A percentile compares a stretch with the other conserved stretches of the same genome.
phyloP scores from a whole-genome alignment of 805 yeast species.

The Hanseniaspora singularis region DNA sequence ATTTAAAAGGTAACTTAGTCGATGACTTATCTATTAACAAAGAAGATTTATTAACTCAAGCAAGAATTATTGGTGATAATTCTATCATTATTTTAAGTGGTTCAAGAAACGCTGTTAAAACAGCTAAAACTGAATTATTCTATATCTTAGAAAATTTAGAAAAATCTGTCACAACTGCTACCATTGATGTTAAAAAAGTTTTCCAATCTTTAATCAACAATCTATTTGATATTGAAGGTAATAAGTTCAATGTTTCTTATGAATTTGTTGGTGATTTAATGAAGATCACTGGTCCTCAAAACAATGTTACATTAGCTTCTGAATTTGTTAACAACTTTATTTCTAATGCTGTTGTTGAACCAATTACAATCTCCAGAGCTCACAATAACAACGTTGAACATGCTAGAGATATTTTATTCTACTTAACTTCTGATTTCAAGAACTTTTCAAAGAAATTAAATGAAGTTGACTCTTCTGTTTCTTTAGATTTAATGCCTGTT shows the following conservation, averaged over 20 bases:
- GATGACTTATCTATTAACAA: slow-evolving; percentile 27
- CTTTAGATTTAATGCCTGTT: slow-evolving; percentile 38
- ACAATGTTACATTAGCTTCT: slow-evolving; percentile 49
- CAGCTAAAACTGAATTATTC: slow-evolving; percentile 42
- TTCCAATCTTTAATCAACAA: slow-evolving; percentile 55
- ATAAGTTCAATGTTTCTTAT: slow-evolving; percentile 43
- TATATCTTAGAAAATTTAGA: slow-evolving; percentile 35
- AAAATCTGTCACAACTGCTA: slow-evolving; percentile 38
- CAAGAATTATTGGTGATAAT: slow-evolving; percentile 20
- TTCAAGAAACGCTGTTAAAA: slow-evolving; percentile 51
- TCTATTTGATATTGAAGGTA: slow-evolving; percentile 34
- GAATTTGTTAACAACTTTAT: slow-evolving; percentile 49
- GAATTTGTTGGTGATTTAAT: slow-evolving; percentile 42
- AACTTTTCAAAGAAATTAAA: slow-evolving; percentile 25
- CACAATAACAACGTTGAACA: slow-evolving; percentile 71
- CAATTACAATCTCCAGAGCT: slow-evolving; percentile 75
- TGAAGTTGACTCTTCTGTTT: slow-evolving; percentile 32
- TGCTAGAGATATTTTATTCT: slow-evolving; percentile 62
- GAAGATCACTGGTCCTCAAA: slow-evolving; percentile 52
- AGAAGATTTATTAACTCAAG: slow-evolving; percentile 18
- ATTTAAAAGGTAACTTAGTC: slow-evolving; percentile 21
- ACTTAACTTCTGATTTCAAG: slow-evolving; percentile 41
- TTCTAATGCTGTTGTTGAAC: slow-evolving; percentile 46
- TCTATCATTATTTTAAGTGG: slow-evolving; percentile 51
- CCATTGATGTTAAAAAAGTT: slow-evolving; percentile 50